These are phyloP conservation scores for Tolypocladium amazonense DNA, from an alignment of 2,329 filamentous ascomycete genomes.

Conservation along the genomic window DNA sequence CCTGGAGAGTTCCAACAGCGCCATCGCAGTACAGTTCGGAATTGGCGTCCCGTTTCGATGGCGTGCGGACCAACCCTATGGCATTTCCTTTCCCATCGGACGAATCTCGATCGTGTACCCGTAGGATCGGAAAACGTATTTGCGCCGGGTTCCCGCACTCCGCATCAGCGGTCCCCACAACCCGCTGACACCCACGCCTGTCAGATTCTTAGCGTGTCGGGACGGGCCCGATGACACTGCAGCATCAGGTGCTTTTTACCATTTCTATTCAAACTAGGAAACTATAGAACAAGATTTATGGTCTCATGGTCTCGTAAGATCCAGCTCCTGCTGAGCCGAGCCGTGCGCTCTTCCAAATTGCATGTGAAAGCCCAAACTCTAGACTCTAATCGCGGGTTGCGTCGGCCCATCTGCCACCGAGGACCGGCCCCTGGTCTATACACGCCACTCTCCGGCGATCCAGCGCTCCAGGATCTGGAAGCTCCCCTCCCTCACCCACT, in stretches of 20 bases:
- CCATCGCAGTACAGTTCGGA: too few species aligned
- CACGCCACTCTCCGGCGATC: slow-evolving; percentile 3
- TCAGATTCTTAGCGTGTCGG: background rate
- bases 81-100: too few species aligned
- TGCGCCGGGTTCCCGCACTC: too few species aligned
- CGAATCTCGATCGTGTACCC: too few species aligned
- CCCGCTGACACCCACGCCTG: background rate
- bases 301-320: too few species aligned
- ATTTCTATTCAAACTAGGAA: background rate
- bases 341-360: background rate
- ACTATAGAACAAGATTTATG: background rate
- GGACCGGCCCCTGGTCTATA: background rate
- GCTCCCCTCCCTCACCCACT: slow-evolving; percentile 8
- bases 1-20: too few species aligned
- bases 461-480: slow-evolving; percentile 8
- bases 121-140: too few species aligned
- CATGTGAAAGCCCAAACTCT: background rate
- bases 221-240: background rate
- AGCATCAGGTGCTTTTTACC: background rate
- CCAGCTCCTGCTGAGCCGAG: background rate
- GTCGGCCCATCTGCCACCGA: background rate
- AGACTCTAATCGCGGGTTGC: background rate
- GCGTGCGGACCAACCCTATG: too few species aligned
- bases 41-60: too few species aligned
- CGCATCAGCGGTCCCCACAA: background rate